Percentiles rank a stretch among this genome's conserved stretches.
Evolutionary conservation across 306 rosid genomes (phyloP).

Genomic region (Castanospermum australe): DNA sequence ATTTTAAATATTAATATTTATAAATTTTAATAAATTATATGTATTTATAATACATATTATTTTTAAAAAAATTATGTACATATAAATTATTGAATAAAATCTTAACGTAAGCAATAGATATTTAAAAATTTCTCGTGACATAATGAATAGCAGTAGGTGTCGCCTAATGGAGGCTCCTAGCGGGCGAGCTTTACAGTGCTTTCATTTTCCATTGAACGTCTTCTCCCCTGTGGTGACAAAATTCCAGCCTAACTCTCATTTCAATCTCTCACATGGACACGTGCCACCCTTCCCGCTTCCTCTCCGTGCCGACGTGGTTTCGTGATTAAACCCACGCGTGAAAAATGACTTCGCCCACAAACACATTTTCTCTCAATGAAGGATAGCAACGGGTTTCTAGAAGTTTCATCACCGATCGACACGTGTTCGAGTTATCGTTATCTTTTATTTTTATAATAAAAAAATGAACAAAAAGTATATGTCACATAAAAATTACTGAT

Average conservation of each 20-base stretch:
- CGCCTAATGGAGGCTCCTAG: neutral
- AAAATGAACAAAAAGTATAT: no score
- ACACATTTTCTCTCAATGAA: no score
- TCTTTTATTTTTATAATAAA: no score
- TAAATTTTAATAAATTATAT: no score
- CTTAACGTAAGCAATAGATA: no score
- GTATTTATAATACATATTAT: no score
- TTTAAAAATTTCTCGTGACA: no score
- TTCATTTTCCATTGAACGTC: slow-evolving; percentile 27
- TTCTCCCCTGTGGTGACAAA: slow-evolving; percentile 24
- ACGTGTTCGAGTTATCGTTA: slow-evolving; percentile 23
- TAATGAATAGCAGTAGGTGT: slow-evolving; percentile 52
- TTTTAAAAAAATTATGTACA: no score
- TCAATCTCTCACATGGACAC: slow-evolving; percentile 40
- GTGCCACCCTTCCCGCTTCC: slow-evolving; percentile 26
- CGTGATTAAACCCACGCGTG: slow-evolving; percentile 56
- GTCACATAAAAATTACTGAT: no score
- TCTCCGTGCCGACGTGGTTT: slow-evolving; percentile 49
- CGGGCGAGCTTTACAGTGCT: neutral
- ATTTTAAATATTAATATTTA: no score
- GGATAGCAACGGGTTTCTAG: slow-evolving; percentile 13
- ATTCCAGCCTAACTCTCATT: slow-evolving; percentile 71
- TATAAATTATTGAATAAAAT: no score
- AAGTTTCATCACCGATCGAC: neutral
- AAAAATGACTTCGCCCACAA: slow-evolving; percentile 21